Conservation (phyloP, 352 stramenopile genomes). For the Aphanomyces cochlioides region DNA sequence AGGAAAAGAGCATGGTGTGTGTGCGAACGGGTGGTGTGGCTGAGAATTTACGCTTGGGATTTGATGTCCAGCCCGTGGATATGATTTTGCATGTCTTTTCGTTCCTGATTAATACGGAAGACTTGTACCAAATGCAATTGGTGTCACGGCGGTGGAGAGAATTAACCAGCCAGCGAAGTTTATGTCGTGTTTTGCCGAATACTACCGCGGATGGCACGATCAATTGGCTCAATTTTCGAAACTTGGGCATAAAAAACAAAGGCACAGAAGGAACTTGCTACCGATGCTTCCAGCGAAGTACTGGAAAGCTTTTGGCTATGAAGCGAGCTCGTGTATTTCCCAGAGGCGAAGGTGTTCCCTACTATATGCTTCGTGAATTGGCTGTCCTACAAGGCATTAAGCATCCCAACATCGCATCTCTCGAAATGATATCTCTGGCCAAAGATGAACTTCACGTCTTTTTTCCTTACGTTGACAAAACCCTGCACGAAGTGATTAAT, state of each 20-base stretch:
- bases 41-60: slow-evolving; percentile 48
- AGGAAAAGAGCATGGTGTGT: slow-evolving; percentile 30
- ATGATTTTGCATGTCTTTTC: slow-evolving; percentile 87
- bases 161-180: slow-evolving; percentile 59
- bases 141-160: slow-evolving; percentile 80
- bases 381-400: slow-evolving; percentile 84
- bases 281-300: slow-evolving; percentile 80
- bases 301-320: slow-evolving; percentile 82
- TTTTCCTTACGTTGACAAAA: slow-evolving; percentile 89
- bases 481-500: slow-evolving; percentile 88
- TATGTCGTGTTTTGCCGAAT: slow-evolving; percentile 66
- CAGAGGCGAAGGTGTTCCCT: slow-evolving; percentile 89
- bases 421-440: slow-evolving; percentile 84
- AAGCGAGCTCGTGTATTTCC: slow-evolving; percentile 86
- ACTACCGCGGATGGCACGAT: slow-evolving; percentile 68
- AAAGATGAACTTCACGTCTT: slow-evolving; percentile 87
- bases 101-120: slow-evolving; percentile 70
- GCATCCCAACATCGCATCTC: slow-evolving; percentile 83
- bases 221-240: slow-evolving; percentile 86
- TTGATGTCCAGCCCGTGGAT: slow-evolving; percentile 81
- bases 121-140: slow-evolving; percentile 64
- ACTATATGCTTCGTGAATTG: slow-evolving; percentile 90
- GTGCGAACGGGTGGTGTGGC: slow-evolving; percentile 34
- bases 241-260: slow-evolving; percentile 87
- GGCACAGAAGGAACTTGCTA: slow-evolving; percentile 86